Conservation (phyloP, 192 early-diverging fungal genomes). For the Anaeromyces robustus region DNA sequence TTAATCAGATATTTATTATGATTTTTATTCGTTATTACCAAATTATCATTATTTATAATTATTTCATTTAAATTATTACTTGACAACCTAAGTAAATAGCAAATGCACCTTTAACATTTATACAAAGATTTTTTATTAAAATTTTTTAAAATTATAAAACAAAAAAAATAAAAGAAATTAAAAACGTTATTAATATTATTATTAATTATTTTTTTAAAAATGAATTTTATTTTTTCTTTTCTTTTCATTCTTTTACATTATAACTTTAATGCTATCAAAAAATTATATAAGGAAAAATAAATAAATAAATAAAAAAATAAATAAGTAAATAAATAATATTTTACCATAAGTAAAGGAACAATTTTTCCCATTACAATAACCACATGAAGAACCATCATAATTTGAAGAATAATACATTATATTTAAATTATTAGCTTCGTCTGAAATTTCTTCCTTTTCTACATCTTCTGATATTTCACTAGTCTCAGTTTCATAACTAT, state of each 20-base stretch:
- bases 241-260: too few relatives aligned
- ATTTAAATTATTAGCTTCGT: neutral
- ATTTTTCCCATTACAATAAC: conserved; percentile 43
- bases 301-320: too few relatives aligned
- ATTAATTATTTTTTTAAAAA: too few relatives aligned
- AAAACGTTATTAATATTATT: too few relatives aligned
- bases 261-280: too few relatives aligned
- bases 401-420: conserved; percentile 1
- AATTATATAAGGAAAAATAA: too few relatives aligned
- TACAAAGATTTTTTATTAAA: too few relatives aligned
- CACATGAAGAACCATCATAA: conserved; percentile 21
- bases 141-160: too few relatives aligned
- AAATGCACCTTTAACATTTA: conserved; percentile 28
- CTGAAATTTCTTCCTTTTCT: neutral
- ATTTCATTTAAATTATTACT: neutral
- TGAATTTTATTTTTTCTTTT: too few relatives aligned
- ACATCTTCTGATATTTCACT: neutral
- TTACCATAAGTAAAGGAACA: conserved; percentile 43
- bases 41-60: conserved; percentile 58
- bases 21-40: conserved; percentile 51
- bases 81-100: conserved; percentile 6
- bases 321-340: too few relatives aligned
- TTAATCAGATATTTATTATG: conserved; percentile 53
- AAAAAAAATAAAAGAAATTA: too few relatives aligned
- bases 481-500: neutral